Percentiles rank a stretch among this genome's conserved stretches.
These are phyloP conservation scores for Chrysochromulina parva DNA, from an alignment of 78 protist genomes.

Conservation along the genomic window DNA sequence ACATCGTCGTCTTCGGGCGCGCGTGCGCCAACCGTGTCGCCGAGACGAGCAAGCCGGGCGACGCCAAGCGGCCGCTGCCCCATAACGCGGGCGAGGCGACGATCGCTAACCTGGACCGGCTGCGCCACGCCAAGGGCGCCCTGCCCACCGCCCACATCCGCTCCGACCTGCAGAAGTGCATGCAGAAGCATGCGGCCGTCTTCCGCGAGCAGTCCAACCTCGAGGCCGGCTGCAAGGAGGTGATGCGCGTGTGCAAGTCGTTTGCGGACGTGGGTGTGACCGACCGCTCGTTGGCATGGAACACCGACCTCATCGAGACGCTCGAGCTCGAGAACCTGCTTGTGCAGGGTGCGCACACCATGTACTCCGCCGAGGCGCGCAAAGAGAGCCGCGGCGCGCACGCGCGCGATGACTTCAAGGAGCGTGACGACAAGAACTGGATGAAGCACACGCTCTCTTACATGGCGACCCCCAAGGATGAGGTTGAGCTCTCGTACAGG, in stretches of 20 bases:
- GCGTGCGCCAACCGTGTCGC: slow-evolving; percentile 83
- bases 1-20: slow-evolving; percentile 98
- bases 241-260: slow-evolving; percentile 63
- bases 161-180: slow-evolving; percentile 60
- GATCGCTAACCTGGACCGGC: slow-evolving; percentile 83
- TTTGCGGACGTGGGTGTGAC: slow-evolving; percentile 70
- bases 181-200: slow-evolving; percentile 75
- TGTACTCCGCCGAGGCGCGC: slow-evolving; percentile 87
- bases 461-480: not conserved
- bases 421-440: slow-evolving; percentile 90
- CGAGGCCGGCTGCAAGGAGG: slow-evolving; percentile 77
- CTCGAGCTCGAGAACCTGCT: slow-evolving; percentile 97
- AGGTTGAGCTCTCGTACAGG: slow-evolving; percentile 76
- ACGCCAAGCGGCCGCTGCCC: slow-evolving; percentile 45
- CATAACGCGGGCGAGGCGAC: slow-evolving; percentile 83
- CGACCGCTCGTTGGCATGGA: slow-evolving; percentile 79
- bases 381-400: slow-evolving; percentile 98
- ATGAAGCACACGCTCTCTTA: slow-evolving; percentile 67
- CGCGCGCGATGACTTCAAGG: slow-evolving; percentile 96
- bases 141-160: slow-evolving; percentile 81
- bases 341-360: slow-evolving; percentile 84
- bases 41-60: slow-evolving; percentile 48
- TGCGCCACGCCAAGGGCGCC: slow-evolving; percentile 81
- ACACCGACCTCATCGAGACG: slow-evolving; percentile 94
- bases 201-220: slow-evolving; percentile 79